Conservation (phyloP, 73 alveolate species). For the Stentor coeruleus region DNA sequence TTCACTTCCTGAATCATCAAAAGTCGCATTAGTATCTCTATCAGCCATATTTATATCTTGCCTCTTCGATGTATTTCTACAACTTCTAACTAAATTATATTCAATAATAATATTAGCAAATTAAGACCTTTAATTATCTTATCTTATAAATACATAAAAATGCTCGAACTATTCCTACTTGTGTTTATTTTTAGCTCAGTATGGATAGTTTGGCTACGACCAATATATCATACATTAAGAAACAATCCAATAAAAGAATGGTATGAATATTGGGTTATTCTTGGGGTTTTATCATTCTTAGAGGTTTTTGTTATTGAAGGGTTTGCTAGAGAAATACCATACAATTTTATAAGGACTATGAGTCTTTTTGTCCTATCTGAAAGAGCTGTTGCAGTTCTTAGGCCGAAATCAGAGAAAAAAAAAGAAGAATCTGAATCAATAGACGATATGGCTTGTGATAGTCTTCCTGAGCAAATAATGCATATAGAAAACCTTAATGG, state of each 20-base stretch:
- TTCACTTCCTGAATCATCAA: not conserved
- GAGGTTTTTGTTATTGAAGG: not conserved
- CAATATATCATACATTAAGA: not conserved
- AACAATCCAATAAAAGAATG: not conserved
- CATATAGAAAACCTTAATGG: not conserved
- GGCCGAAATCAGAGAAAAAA: not conserved
- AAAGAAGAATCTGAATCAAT: not conserved
- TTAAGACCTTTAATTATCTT: too few species aligned
- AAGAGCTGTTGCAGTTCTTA: not conserved
- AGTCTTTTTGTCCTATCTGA: not conserved
- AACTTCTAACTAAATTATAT: too few species aligned
- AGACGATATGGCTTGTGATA: not conserved
- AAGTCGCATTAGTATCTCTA: not conserved
- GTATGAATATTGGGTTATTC: not conserved
- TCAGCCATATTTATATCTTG: not conserved
- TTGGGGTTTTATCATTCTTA: not conserved
- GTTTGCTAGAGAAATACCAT: not conserved
- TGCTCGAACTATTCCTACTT: not conserved
- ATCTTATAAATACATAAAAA: too few species aligned
- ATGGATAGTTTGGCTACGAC: not conserved
- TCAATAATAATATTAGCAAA: too few species aligned
- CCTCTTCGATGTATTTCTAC: too few species aligned
- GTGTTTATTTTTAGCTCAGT: too few species aligned
- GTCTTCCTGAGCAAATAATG: not conserved
- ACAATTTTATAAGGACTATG: not conserved